Evolutionary conservation across 805 yeast genomes (phyloP), one percentile per base, ranked within the genome.

Genomic region (Metschnikowia similis): DNA sequence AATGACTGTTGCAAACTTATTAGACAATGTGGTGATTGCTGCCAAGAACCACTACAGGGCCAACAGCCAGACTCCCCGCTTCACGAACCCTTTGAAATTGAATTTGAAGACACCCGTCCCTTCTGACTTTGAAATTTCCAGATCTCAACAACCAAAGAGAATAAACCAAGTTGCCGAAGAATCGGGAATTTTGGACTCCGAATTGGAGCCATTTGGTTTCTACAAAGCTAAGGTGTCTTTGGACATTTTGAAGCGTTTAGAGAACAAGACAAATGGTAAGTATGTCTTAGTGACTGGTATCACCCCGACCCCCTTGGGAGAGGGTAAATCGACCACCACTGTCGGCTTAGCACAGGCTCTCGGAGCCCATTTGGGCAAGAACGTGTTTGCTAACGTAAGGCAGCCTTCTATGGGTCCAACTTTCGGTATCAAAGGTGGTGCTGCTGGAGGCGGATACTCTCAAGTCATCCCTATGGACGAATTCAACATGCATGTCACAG

Each of bases 331-430:
- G 34, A 86, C 94, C 52, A 86, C 94, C 37, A 86, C 94, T 3
- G 83, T 86, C 67, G 94, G 94, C 56, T 73, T 86, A 57, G 88
- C 87, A 14, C 92, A 86, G 69, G 90, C 91, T 13, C 70, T 86
- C 53, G 87, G 90, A 55, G 90, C 90, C 35, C 90, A 84, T 62
- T 72, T 86, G 66, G 75, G 80, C 47, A 75, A 80, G 57, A 81
- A 84, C 51, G 84, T 85, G 11, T 78, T 86, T 63, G 94, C 92
- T 56, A 86, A 85, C 64, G 94, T 86, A 47, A 81, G 94, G 75
- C 94, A 86, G 66, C 94, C 94, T 27, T 84, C 90, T 8, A 85
- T 86, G 91, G 94, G 94, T 49, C 94, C 94, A 56, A 86, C 94
- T 16, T 86, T 86, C 62, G 94, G 94, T 71, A 85, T 86, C 58